These are phyloP conservation scores for Blumeriella jaapii DNA, from an alignment of 2,329 filamentous ascomycete genomes.

Conservation along the genomic window DNA sequence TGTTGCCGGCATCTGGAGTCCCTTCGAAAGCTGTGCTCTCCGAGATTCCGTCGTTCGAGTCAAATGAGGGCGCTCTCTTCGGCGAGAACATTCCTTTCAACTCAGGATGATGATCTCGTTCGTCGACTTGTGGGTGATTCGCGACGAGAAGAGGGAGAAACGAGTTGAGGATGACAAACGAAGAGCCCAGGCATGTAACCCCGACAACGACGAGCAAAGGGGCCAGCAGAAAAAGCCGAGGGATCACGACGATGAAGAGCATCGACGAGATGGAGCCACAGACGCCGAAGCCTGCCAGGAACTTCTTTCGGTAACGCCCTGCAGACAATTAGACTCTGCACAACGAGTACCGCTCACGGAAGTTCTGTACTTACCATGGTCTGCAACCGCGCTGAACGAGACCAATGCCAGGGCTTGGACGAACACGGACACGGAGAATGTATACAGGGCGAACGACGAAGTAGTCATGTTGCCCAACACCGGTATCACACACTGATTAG, in stretches of 20 bases:
- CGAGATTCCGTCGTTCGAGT: background rate
- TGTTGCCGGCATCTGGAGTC: conserved; percentile 24
- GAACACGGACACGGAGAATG: conserved; percentile 83
- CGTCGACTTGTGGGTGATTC: conserved; percentile 49
- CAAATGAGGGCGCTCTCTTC: no score
- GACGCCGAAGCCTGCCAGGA: conserved; percentile 73
- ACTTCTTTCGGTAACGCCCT: conserved; percentile 67
- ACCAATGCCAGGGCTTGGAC: conserved; percentile 83
- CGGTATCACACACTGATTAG: conserved; percentile 56
- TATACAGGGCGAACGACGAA: conserved; percentile 96
- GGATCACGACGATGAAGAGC: conserved; percentile 69
- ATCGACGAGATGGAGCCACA: conserved; percentile 76
- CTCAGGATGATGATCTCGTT: background rate
- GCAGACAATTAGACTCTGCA: background rate
- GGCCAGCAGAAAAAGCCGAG: conserved; percentile 65
- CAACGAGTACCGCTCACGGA: background rate
- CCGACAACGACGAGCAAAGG: conserved; percentile 75
- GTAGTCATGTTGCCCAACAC: conserved; percentile 79
- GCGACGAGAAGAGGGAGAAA: conserved; percentile 85
- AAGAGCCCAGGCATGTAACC: conserved; percentile 88
- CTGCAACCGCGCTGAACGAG: conserved; percentile 88
- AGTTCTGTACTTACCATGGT: conserved; percentile 62
- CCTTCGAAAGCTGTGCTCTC: background rate
- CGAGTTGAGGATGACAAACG: conserved; percentile 88
- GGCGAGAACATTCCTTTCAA: background rate